Base-by-base conservation (phyloP, 768 basidiomycete species). In the Chlorophyllum brunneum region DNA sequence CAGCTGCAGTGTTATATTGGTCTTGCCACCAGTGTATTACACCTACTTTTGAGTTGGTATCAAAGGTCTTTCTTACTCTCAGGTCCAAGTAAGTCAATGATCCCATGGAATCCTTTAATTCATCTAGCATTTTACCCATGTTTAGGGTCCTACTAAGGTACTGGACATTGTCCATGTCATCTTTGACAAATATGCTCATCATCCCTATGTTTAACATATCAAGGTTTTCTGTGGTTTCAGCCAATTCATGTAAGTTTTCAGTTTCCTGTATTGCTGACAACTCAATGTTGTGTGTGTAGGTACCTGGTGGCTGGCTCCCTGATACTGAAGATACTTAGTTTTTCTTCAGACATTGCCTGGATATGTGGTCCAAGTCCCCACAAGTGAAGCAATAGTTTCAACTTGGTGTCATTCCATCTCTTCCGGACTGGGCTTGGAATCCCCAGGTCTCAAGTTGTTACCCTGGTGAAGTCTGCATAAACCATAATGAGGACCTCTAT, bases 371-470 rank as follows among this genome's bases (percentile, higher is more conserved):
- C 0, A 50, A 9, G 36, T 64, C 56, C 8, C 60, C 51, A 52
- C 68, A 71, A 8, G 44, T 51, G 34, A 65, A 70, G 54, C 70
- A 71, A 4, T 58, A 51, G 0, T 64, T 31, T 60, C 56, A 4
- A 57, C 58, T 2, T 53, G 30, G 6, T 56, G 41, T 0, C 56
- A 49, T 1, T 49, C 34, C 26, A 36, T 43, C 36, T 58, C 59
- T 13, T 61, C 59, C 4, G 11, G 1, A 47, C 2, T 2, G 8
- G 6, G 3, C 9, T 34, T n/a, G 13, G 30, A 2, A 24, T 13
- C 4, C 15, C n/a, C 6, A 9, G 41, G 26, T 15, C 24, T 9
- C 41, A 6, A 43, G 24, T 2, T 10, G 24, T 24, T 43, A 15
- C 4, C n/a, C 11, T 6, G 2, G 11, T 33, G 18, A n/a, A n/a